Evolutionary conservation across 345 rosid genomes (phyloP), one percentile per base, ranked within the genome.

Genomic region (Aquilaria sinensis): DNA sequence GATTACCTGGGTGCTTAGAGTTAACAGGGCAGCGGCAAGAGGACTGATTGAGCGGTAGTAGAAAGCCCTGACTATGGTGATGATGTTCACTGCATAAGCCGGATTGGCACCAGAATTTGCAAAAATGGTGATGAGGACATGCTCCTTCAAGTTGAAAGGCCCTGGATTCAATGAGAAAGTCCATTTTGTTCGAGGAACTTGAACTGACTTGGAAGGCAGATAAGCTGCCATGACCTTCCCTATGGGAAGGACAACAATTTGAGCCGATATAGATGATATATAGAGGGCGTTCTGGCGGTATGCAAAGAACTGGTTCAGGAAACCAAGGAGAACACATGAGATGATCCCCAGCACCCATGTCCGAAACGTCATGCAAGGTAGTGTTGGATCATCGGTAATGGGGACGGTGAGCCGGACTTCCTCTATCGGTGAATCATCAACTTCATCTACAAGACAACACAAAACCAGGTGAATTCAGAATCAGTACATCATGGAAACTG

Each of bases 141-240:
- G 86, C 56, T 84, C 89, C 60, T 81, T 84, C 13, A 79, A 31
- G 71, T 75, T 84, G 68, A 81, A 84, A 16, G 84, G 89, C 56
- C 86, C 89, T 43, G 86, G 84, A 72, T 77, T 81, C 60, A 81
- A 54, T 9, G 81, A 77, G 52, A 79, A 74, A 0, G 80, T 65
- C 78, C 77, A 77, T 43, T 68, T 74, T 3, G 81, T 81, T 51
- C 66, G 23, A 0, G 79, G 84, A 58, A 84, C 23, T 8, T 31
- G 23, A 6, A 84, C 11, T 2, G 7, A 1, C 37, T 57, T 75
- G 8, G n/a, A 58, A 0, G 84, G 83, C 9, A 79, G 73, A 46
- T 71, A 33, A 37, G 78, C 74, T 0, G 83, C 82, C 85, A 80
- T 77, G 31, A 75, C 62, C 58, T 60, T 77, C 12, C 76, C 86